Percentiles rank a stretch among this genome's conserved stretches.
phyloP scores from a whole-genome alignment of 2,329 filamentous ascomycete species.

The Xylariaceae sp. region DNA sequence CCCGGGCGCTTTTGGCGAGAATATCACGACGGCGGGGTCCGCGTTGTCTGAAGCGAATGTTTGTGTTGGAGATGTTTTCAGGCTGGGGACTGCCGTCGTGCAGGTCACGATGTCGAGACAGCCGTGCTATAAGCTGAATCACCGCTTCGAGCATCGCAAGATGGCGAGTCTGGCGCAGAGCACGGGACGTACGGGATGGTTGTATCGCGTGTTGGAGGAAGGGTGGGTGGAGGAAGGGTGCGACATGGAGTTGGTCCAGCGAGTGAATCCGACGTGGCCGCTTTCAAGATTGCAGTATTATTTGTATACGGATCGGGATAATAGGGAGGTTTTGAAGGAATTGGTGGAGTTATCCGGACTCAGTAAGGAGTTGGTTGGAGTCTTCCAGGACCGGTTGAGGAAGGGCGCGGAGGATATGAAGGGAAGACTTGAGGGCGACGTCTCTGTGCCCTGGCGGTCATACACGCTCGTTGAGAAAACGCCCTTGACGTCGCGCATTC shows the following conservation, averaged over 20 bases:
- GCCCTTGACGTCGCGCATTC: slow-evolving; percentile 44
- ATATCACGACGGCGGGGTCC: slow-evolving; percentile 45
- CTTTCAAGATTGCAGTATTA: slow-evolving; percentile 57
- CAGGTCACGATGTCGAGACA: slow-evolving; percentile 58
- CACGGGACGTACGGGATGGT: slow-evolving; percentile 57
- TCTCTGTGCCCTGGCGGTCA: slow-evolving; percentile 37
- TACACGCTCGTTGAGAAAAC: slow-evolving; percentile 47
- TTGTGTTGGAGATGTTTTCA: slow-evolving; percentile 59
- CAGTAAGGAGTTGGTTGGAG: slow-evolving; percentile 40
- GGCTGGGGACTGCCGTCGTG: slow-evolving; percentile 45
- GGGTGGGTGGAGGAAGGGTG: slow-evolving; percentile 53
- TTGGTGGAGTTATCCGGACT: slow-evolving; percentile 47
- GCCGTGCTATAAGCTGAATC: slow-evolving; percentile 64
- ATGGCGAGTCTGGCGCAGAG: slow-evolving; percentile 54
- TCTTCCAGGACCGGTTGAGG: slow-evolving; percentile 47
- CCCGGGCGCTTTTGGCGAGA: slow-evolving; percentile 59
- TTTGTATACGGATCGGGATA: slow-evolving; percentile 48
- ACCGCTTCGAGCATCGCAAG: slow-evolving; percentile 57
- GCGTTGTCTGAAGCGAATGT: slow-evolving; percentile 55
- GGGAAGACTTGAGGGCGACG: slow-evolving; percentile 22
- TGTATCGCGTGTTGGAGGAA: slow-evolving; percentile 54
- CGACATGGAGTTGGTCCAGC: slow-evolving; percentile 48
- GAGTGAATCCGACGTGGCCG: slow-evolving; percentile 54
- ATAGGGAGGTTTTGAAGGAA: slow-evolving; percentile 45
- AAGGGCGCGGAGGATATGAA: slow-evolving; percentile 37